Base-by-base conservation (phyloP, 2,329 filamentous ascomycete genomes). In the Diaporthe nobilis region DNA sequence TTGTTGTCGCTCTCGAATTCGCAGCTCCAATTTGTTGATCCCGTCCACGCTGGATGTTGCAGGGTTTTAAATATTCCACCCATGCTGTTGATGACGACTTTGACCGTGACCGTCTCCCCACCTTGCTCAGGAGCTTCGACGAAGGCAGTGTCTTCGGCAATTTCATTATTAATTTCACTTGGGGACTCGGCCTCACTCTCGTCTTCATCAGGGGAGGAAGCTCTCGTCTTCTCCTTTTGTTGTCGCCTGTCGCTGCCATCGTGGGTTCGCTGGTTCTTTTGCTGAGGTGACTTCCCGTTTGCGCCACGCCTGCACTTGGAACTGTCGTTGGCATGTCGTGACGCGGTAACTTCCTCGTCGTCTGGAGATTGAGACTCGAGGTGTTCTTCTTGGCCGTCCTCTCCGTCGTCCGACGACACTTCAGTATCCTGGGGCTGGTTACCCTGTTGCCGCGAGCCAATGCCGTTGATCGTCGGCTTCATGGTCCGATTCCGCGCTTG, bases 41-140 rank as follows among this genome's bases (percentile, higher is more conserved):
- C 31, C 22, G 75, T 73, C 75, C 75, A 77, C 3, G 75, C 75
- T 25, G 39, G 34, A 49, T 73, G 68, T 28, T 22, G 28, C 61
- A 77, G n/a, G 8, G 73, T 75, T 44, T 60, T 71, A 20, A 75
- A 39, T 2, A 77, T 75, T 12, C 73, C 75, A 4, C 61, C 61
- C 47, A 77, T 31, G 49, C 73, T 73, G 25, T 71, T 71, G 55
- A 77, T 42, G 1, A 49, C 9, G 34, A 72, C 25, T 13, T 63
- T 28, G 28, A 75, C 73, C 34, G 60, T 58, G 7, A 47, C 9
- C 17, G 55, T 31, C 31, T 6, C 20, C 15, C 72, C 57, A 31
- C 28, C 15, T 51, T 63, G 37, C 25, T 47, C 60, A 57, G 70
- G 75, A 25, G 75, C 39, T 39, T 77, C 73, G 53, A 75, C 63